Evolutionary conservation across 768 basidiomycete genomes (phyloP), one percentile per base, ranked within the genome.

Genomic region (Collybia sordida): DNA sequence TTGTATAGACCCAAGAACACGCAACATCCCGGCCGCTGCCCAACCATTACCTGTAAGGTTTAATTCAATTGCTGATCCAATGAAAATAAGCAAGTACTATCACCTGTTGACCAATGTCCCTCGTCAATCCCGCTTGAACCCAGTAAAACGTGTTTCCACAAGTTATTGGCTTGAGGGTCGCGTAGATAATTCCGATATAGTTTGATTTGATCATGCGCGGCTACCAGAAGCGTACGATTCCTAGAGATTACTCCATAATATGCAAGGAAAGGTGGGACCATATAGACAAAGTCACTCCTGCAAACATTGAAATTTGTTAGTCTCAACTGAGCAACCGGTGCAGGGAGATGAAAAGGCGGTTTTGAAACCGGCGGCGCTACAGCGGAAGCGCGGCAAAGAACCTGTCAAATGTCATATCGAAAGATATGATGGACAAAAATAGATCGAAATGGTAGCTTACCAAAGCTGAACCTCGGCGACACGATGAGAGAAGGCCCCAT

Each of bases 21-120:
- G 84, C 8, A 90, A 71, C 79, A 93, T 93, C 1, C 93, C 93
- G 15, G 83, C 87, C 0, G 90, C 90, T 0, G 88, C 93, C 93
- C 93, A 96, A 2, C 73, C 93, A 49, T 94, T 93, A 0, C 92
- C 92, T 88, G 18, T 6, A 27, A 18, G 46, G 36, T 8, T 18
- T 21, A 11, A 40, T 23, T 51, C 27, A 56, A 49, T 23, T 35
- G 44, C 24, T 23, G 21, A 21, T 25, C 3, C 9, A 14, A 37
- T 24, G 1, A 52, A 12, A 25, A 45, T 17, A 42, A 7, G 12
- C 17, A 6, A 3, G 27, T 18, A 11, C 15, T 64, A 72, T 43
- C 41, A 85, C 88, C 88, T 3, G 91, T 91, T 1, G 87, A 80
- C 90, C 90, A 94, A 59, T 88, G 85, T 0, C 90, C 89, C 3